Base-by-base conservation (phyloP, 352 stramenopile species). In the Aphanomyces cochlioides region DNA sequence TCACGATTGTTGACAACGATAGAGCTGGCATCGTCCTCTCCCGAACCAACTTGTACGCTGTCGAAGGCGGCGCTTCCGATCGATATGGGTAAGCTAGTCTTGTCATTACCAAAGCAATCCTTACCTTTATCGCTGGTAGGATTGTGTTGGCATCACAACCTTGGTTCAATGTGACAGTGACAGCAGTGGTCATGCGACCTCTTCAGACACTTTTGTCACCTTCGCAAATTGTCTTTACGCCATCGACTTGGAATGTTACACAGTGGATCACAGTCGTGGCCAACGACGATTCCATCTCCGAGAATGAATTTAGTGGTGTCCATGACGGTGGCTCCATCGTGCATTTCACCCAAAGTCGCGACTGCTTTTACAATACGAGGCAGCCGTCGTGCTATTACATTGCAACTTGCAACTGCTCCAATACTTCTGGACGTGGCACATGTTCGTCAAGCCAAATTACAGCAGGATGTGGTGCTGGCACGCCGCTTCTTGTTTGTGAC, bases 1-100 rank as follows among this genome's bases (percentile, higher is more conserved):
- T 92, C 28, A 80, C 89, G 56, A 87, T 92, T 48, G 73, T 85
- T 7, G 85, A 92, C 73, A 87, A 92, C 56, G 85, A 92, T 54
- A 61, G 78, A 3, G 75, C 85, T 0, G 75, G 82, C 2, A 73
- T 91, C 15, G 67, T 72, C 8, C 72, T 90, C 3, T 89, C 83
- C 1, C 78, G 85, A 21, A 68, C 74, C 5, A 82, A 90, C 38
- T 34, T 89, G 58, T 91, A 85, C 66, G 72, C 85, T 0, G 82
- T 71, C 5, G 85, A 92, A 77, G 83, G 83, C 10, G 80, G 80
- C 1, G 72, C 75, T 5, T 72, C 78, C 5, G 85, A 92, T 59
- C 78, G 66, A 17, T 92, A 91, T 60, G 66, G 80, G 64, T 70
- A 70, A 4, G 17, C 7, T 2, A 36, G 1, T 53, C n/a, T 19